Conservation (phyloP, 768 basidiomycete species). For the Mycena epipterygia region DNA sequence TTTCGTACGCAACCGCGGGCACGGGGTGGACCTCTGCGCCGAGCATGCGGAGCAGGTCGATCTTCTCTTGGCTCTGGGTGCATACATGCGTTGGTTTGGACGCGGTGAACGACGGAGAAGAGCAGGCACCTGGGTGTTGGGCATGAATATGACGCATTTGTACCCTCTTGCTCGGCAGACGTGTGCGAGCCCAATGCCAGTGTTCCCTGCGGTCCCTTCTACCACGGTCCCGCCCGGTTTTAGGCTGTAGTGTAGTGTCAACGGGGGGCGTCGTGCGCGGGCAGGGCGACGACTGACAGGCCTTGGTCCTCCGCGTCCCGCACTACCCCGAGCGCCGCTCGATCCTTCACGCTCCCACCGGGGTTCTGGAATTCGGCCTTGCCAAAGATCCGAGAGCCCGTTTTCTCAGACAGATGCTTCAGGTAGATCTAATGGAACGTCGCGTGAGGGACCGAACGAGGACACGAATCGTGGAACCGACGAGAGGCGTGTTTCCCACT, state of each 20-base stretch:
- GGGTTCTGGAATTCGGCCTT: constrained; percentile 99
- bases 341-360: constrained; percentile 97
- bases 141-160: constrained; percentile 99
- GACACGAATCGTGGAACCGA: constrained; percentile 50
- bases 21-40: constrained; percentile 98
- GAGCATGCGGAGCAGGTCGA: constrained; percentile 96
- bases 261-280: not conserved
- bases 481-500: constrained; percentile 94
- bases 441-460: constrained; percentile 15
- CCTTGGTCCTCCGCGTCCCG: constrained; percentile 90
- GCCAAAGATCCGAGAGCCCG: constrained; percentile 88
- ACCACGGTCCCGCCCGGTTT: constrained; percentile 96
- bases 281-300: constrained; percentile 60
- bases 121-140: constrained; percentile 78
- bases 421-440: constrained; percentile 77
- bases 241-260: constrained; percentile 60
- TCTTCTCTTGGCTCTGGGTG: constrained; percentile 95
- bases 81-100: not conserved
- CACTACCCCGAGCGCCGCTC: constrained; percentile 92
- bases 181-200: constrained; percentile 95
- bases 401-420: constrained; percentile 83
- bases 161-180: constrained; percentile 95
- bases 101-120: not conserved
- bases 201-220: constrained; percentile 98
- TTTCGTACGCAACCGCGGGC: constrained; percentile 95